These are phyloP conservation scores for Cryptococcus maquisensis DNA, from an alignment of 1,284 basidiomycete genomes.

Conservation along the genomic window DNA sequence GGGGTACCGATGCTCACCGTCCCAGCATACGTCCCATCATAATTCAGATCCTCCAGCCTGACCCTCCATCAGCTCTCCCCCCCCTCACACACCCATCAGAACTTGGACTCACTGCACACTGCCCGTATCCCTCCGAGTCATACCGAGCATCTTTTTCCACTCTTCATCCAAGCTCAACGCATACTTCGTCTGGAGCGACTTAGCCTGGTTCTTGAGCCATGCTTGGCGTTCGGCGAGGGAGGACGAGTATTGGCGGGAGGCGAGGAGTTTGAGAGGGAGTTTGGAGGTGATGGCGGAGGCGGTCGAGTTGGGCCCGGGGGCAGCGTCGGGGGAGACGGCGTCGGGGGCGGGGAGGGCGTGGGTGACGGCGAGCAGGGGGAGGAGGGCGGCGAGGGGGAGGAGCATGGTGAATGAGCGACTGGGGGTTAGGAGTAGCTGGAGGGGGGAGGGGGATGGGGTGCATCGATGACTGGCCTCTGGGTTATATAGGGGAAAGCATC, in stretches of 20 bases:
- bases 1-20: conserved; percentile 40
- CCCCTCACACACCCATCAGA: background rate
- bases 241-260: conserved; percentile 24
- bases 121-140: conserved; percentile 6
- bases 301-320: background rate
- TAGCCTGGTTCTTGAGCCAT: conserved; percentile 32
- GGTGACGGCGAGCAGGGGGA: conserved; percentile 9
- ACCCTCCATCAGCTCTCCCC: background rate
- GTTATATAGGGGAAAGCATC: too few relatives aligned
- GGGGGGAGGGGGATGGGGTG: too few relatives aligned
- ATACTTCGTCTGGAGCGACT: conserved; percentile 34
- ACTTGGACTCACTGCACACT: too few relatives aligned
- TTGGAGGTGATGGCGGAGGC: background rate
- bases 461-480: too few relatives aligned
- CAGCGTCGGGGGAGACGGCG: too few relatives aligned
- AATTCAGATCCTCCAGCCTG: conserved; percentile 31
- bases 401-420: background rate
- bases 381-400: background rate
- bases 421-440: too few relatives aligned
- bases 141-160: conserved; percentile 20
- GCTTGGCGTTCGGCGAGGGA: conserved; percentile 26
- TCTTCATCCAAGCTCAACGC: conserved; percentile 20
- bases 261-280: conserved; percentile 16
- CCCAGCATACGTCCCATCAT: conserved; percentile 35
- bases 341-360: background rate